A percentile compares a stretch with the other conserved stretches of the same genome.
Evolutionary conservation across 2,329 filamentous ascomycete species (phyloP).

Genomic region (Periconia macrospinosa): DNA sequence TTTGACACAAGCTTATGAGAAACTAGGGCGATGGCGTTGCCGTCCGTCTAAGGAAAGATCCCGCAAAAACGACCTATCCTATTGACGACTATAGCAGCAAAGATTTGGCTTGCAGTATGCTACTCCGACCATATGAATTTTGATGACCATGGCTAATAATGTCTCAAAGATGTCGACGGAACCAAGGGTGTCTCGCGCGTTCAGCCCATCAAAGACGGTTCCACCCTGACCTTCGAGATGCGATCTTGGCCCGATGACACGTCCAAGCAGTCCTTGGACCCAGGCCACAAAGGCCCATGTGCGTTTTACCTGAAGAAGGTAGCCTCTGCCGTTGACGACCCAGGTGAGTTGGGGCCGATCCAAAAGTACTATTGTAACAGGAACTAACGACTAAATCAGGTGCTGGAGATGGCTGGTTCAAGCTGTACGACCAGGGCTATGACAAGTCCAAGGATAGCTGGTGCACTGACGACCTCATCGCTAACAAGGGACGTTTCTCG

Average conservation of each 20-base stretch:
- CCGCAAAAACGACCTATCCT: constrained; percentile 58
- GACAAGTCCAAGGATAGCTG: constrained; percentile 59
- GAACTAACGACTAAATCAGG: constrained; percentile 13
- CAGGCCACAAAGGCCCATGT: constrained; percentile 68
- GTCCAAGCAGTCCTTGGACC: constrained; percentile 60
- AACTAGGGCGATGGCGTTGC: constrained; percentile 69
- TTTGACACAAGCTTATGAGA: constrained; percentile 20
- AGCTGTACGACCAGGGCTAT: constrained; percentile 73
- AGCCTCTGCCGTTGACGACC: constrained; percentile 57
- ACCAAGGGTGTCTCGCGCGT: constrained; percentile 53
- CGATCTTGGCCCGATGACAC: constrained; percentile 62
- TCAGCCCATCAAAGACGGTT: constrained; percentile 52
- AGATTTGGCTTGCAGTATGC: constrained; percentile 72
- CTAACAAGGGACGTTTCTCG: constrained; percentile 64
- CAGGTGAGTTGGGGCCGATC: constrained; percentile 22
- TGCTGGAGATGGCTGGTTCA: constrained; percentile 73
- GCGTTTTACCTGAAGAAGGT: constrained; percentile 75
- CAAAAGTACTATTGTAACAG: background rate
- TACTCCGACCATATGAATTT: background rate
- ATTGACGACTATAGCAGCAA: constrained; percentile 59
- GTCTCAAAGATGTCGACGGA: constrained; percentile 49
- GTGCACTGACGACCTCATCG: constrained; percentile 71
- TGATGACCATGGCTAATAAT: constrained; percentile 11
- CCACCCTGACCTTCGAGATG: constrained; percentile 68
- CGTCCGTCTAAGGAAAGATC: constrained; percentile 65